Percentiles rank a stretch among this genome's conserved stretches.
Conservation (phyloP, 1,284 basidiomycete genomes). For the Tylopilus sp. region DNA sequence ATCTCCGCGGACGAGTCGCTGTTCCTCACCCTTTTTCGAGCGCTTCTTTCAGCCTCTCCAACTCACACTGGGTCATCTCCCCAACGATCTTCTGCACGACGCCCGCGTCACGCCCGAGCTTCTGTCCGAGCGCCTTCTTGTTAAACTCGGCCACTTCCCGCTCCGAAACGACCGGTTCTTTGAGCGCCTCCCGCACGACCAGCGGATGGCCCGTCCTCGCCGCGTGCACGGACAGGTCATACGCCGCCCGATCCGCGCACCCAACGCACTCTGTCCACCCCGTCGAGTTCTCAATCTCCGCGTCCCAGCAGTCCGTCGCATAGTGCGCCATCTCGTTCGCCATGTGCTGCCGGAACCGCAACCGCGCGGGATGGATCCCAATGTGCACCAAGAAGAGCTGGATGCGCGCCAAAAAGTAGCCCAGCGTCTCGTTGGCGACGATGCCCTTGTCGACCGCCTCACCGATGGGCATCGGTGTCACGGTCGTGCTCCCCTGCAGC, state of each 20-base stretch:
- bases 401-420: conserved; percentile 95
- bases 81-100: conserved; percentile 70
- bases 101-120: conserved; percentile 84
- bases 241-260: conserved; percentile 98
- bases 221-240: conserved; percentile 74
- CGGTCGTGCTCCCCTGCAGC: conserved; percentile 68
- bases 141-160: conserved; percentile 79
- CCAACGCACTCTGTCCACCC: conserved; percentile 99
- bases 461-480: conserved; percentile 74
- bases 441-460: conserved; percentile 86
- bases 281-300: conserved; percentile 92
- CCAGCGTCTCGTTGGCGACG: conserved; percentile 96
- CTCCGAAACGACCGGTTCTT: conserved; percentile 75
- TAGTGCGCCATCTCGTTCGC: conserved; percentile 99
- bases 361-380: conserved; percentile 82
- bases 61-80: conserved; percentile 65
- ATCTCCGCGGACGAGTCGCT: conserved; percentile 14
- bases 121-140: conserved; percentile 89
- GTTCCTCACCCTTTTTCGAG: conserved; percentile 69
- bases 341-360: conserved; percentile 98
- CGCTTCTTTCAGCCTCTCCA: conserved; percentile 72
- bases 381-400: conserved; percentile 90
- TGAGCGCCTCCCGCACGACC: conserved; percentile 82
- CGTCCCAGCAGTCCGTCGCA: conserved; percentile 99
- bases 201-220: conserved; percentile 69